Conservation (phyloP, 805 yeast genomes). For the Pichia eremophila region DNA sequence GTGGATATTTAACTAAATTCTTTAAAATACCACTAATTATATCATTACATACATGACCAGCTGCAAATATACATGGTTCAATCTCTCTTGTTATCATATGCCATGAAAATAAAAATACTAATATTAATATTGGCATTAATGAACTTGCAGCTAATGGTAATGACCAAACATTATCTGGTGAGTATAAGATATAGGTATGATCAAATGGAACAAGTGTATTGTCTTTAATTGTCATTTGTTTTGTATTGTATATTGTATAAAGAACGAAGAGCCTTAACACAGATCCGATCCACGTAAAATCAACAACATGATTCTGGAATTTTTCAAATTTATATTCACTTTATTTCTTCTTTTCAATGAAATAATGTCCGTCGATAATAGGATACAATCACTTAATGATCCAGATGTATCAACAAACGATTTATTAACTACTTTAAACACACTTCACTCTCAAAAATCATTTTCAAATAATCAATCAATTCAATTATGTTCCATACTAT, state of each 20-base stretch:
- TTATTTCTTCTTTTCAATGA: too few relatives aligned
- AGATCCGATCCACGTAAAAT: too few relatives aligned
- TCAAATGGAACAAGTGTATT: conserved; percentile 51
- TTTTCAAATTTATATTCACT: too few relatives aligned
- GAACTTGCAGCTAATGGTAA: conserved; percentile 61
- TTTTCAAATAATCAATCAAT: conserved; percentile 8
- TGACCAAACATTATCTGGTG: conserved; percentile 55
- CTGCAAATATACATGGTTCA: conserved; percentile 75
- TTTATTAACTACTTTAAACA: conserved; percentile 1
- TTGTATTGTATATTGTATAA: too few relatives aligned
- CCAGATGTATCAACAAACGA: conserved; percentile 1
- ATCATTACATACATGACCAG: conserved; percentile 80
- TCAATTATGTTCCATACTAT: conserved; percentile 9
- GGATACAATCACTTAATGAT: neutral
- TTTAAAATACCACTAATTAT: conserved; percentile 61
- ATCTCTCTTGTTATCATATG: conserved; percentile 73
- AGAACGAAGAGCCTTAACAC: too few relatives aligned
- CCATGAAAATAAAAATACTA: conserved; percentile 78
- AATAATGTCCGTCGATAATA: neutral
- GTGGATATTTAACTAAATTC: conserved; percentile 51
- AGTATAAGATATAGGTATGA: conserved; percentile 76
- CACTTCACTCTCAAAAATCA: neutral
- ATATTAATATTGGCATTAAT: conserved; percentile 66
- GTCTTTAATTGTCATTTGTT: neutral
- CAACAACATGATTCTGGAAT: too few relatives aligned